phyloP scores from a whole-genome alignment of 148 eudicot genomes.

The Rhododendron molle region DNA sequence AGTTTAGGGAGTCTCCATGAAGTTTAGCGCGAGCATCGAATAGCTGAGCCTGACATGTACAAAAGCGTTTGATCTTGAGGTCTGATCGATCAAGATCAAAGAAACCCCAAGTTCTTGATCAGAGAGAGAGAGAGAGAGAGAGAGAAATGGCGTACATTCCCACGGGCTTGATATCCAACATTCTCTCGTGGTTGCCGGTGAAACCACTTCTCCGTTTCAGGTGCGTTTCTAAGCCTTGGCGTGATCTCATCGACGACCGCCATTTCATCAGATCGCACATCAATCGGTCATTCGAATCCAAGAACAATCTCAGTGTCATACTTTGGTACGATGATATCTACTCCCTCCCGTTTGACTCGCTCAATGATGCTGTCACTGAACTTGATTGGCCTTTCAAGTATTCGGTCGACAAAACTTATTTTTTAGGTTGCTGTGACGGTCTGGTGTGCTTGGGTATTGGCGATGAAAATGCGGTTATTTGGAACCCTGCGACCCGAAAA shows the following conservation, averaged over 20 bases:
- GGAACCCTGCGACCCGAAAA: background rate
- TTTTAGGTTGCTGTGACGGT: conserved; percentile 29
- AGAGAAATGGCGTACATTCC: background rate
- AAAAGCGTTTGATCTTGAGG: too few relatives aligned
- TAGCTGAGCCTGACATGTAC: too few relatives aligned
- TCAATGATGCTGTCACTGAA: conserved; percentile 7
- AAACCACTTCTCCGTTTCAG: background rate
- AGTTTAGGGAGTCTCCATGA: too few relatives aligned
- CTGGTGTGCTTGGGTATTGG: background rate
- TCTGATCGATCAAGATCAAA: too few relatives aligned
- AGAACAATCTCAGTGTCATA: background rate
- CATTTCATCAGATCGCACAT: background rate
- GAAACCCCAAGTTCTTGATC: too few relatives aligned
- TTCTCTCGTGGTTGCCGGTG: background rate
- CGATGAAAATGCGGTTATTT: background rate
- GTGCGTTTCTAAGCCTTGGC: background rate
- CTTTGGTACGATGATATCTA: background rate
- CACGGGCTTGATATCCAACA: background rate
- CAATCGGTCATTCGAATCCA: background rate
- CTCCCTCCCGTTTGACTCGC: conserved; percentile 21
- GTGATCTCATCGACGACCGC: background rate
- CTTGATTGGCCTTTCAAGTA: conserved; percentile 18
- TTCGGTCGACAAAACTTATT: conserved; percentile 4
- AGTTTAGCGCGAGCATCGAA: too few relatives aligned
- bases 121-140: background rate